These are phyloP conservation scores for Nakataea oryzae DNA, from an alignment of 2,329 filamentous ascomycete species.

Conservation along the genomic window DNA sequence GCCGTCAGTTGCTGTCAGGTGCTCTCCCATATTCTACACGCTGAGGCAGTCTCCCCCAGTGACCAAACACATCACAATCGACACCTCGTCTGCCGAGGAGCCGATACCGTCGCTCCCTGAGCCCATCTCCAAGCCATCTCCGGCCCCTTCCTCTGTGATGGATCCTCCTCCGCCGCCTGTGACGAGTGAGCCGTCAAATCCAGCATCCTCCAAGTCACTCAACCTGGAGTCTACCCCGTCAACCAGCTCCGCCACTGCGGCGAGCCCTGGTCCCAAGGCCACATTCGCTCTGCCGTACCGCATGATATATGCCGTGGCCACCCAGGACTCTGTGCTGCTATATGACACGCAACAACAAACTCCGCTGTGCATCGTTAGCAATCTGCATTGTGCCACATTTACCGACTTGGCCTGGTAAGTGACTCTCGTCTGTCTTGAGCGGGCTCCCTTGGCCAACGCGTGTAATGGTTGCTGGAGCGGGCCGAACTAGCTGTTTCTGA, in stretches of 20 bases:
- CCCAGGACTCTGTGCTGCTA: slow-evolving; percentile 85
- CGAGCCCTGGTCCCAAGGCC: slow-evolving; percentile 49
- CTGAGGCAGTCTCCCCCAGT: slow-evolving; percentile 56
- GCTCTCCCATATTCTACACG: slow-evolving; percentile 82
- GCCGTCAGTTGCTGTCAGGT: slow-evolving; percentile 89
- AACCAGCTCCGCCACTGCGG: slow-evolving; percentile 33
- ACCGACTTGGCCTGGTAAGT: slow-evolving; percentile 89
- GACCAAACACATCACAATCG: slow-evolving; percentile 87
- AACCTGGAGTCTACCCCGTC: slow-evolving; percentile 31
- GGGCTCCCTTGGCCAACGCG: neutral
- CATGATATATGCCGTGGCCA: slow-evolving; percentile 93
- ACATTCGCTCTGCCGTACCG: slow-evolving; percentile 84
- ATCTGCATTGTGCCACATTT: slow-evolving; percentile 93
- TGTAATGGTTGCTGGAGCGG: neutral
- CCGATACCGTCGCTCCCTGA: slow-evolving; percentile 77
- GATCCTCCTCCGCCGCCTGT: slow-evolving; percentile 60
- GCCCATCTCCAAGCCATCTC: slow-evolving; percentile 55
- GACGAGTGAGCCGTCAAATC: slow-evolving; percentile 18
- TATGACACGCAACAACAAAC: slow-evolving; percentile 97
- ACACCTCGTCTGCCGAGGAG: slow-evolving; percentile 82
- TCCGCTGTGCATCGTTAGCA: slow-evolving; percentile 89
- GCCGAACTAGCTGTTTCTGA: slow-evolving; percentile 13
- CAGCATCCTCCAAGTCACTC: neutral
- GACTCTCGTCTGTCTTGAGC: neutral
- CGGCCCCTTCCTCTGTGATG: slow-evolving; percentile 52